Evolutionary conservation across 2,329 filamentous ascomycete genomes (phyloP).

Genomic region (Eutypella sp.): DNA sequence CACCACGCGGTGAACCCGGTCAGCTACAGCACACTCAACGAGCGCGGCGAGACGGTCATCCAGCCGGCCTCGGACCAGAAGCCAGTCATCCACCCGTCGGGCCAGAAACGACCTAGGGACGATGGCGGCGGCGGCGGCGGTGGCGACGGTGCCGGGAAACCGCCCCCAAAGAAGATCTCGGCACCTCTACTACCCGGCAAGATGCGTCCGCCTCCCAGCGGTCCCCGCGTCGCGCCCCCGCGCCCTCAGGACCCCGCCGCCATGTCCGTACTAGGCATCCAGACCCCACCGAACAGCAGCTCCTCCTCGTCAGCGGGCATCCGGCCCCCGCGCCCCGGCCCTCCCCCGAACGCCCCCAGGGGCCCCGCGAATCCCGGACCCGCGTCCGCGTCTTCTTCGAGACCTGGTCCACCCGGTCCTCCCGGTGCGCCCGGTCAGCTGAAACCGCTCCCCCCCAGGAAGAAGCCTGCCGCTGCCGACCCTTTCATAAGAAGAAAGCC

Average conservation of each 20-base stretch:
- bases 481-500: conserved; percentile 14
- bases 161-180: conserved; percentile 23
- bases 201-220: conserved; percentile 16
- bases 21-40: conserved; percentile 19
- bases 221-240: conserved; percentile 21
- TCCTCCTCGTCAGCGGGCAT: conserved; percentile 6
- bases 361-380: conserved; percentile 14
- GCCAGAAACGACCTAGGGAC: conserved; percentile 23
- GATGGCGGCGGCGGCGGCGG: no score
- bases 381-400: not conserved
- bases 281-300: conserved; percentile 4
- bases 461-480: conserved; percentile 5
- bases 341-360: conserved; percentile 13
- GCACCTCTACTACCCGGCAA: conserved; percentile 13
- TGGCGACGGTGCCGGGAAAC: conserved; percentile 17
- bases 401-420: not conserved
- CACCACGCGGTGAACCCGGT: conserved; percentile 3
- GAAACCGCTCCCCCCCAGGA: conserved; percentile 12
- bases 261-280: conserved; percentile 24
- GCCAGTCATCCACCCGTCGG: conserved; percentile 26
- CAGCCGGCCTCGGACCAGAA: conserved; percentile 16
- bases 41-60: conserved; percentile 22
- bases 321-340: conserved; percentile 7
- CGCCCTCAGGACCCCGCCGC: conserved; percentile 25
- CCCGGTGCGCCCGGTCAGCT: conserved; percentile 1